Conservation (phyloP, 129 eudicot genomes). For the Deinandra increscens region DNA sequence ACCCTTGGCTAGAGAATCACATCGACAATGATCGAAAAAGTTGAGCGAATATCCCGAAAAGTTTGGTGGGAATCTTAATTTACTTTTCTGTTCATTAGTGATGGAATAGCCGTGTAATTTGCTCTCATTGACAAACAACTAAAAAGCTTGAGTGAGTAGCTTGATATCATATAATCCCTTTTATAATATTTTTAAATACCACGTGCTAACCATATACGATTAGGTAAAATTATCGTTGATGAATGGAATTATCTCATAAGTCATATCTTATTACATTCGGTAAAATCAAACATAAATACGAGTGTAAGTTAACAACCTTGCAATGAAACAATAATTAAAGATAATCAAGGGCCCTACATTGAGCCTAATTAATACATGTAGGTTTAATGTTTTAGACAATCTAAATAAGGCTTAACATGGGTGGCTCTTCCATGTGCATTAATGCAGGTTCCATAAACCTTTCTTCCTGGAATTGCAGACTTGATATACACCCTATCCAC, state of each 20-base stretch:
- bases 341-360: not conserved
- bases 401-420: constrained; percentile 51
- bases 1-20: too few species aligned
- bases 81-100: too few species aligned
- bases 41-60: too few species aligned
- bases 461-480: constrained; percentile 48
- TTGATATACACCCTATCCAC: constrained; percentile 49
- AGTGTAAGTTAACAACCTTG: not conserved
- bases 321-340: not conserved
- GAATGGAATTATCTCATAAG: not conserved
- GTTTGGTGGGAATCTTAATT: too few species aligned
- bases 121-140: too few species aligned
- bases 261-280: not conserved
- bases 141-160: too few species aligned
- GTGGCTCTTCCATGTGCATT: constrained; percentile 65
- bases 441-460: constrained; percentile 41
- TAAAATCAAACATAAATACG: not conserved
- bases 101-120: too few species aligned
- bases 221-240: too few species aligned
- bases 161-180: too few species aligned
- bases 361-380: not conserved
- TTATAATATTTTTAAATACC: too few species aligned
- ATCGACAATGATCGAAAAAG: too few species aligned
- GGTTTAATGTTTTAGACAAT: constrained; percentile 48
- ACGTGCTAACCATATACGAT: too few species aligned